These are phyloP conservation scores for Fistulifera solaris DNA, from an alignment of 108 stramenopile species.

Conservation along the genomic window DNA sequence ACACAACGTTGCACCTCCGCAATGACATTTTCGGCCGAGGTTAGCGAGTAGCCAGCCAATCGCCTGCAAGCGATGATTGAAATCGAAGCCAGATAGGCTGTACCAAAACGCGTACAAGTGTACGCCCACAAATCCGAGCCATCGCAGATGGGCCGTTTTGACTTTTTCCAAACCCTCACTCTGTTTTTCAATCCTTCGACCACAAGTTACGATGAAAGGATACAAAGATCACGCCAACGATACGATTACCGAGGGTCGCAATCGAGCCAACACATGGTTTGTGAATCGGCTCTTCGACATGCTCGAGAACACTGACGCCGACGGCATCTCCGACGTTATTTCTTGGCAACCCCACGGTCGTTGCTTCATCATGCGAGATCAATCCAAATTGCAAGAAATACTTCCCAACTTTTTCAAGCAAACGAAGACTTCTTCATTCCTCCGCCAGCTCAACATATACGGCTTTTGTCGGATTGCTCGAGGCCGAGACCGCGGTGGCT, in stretches of 20 bases:
- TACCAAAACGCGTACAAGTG: no score
- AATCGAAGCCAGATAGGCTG: no score
- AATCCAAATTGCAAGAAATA: neutral
- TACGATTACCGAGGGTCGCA: neutral
- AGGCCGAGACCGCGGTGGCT: slow-evolving; percentile 33
- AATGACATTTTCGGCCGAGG: no score
- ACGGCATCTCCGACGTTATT: slow-evolving; percentile 48
- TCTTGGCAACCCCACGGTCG: slow-evolving; percentile 85
- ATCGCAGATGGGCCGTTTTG: no score
- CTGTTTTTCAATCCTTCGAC: no score
- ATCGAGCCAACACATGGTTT: no score
- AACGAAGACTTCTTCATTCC: neutral
- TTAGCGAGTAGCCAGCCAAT: no score
- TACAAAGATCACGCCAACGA: slow-evolving; percentile 56
- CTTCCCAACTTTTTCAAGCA: neutral
- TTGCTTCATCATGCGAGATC: slow-evolving; percentile 85
- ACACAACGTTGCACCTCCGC: no score
- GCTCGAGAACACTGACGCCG: slow-evolving; percentile 43
- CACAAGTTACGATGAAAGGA: no score
- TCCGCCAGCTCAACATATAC: slow-evolving; percentile 13
- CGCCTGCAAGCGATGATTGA: no score
- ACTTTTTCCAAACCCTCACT: no score
- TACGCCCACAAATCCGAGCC: no score
- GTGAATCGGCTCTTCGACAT: slow-evolving; percentile 13
- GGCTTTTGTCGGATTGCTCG: slow-evolving; percentile 5